Percentiles rank a stretch among this genome's conserved stretches.
phyloP scores from a whole-genome alignment of 805 yeast genomes.

The Wickerhamomyces bovis region DNA sequence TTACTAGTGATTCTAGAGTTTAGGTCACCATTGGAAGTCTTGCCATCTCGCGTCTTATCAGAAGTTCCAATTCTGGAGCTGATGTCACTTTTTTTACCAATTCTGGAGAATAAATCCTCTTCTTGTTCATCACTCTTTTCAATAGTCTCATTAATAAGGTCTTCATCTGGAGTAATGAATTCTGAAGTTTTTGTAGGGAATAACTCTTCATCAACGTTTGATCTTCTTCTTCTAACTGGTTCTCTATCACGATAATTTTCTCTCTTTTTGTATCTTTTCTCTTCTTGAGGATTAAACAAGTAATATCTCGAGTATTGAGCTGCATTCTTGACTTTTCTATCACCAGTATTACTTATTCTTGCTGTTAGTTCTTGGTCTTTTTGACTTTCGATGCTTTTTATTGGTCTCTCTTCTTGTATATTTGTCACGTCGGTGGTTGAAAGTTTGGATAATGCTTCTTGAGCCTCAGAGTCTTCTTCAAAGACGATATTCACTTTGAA shows the following conservation, averaged over 20 bases:
- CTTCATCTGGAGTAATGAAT: background rate
- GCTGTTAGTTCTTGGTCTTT: conserved; percentile 13
- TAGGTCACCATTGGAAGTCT: background rate
- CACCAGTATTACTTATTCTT: conserved; percentile 17
- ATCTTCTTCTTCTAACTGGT: conserved; percentile 9
- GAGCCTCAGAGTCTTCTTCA: conserved; percentile 17
- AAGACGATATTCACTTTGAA: conserved; percentile 20
- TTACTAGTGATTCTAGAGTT: background rate
- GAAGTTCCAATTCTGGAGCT: background rate
- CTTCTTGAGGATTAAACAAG: conserved; percentile 21
- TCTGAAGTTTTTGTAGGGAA: conserved; percentile 14
- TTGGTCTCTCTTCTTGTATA: conserved; percentile 8
- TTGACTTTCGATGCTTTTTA: conserved; percentile 4
- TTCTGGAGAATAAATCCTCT: conserved; percentile 1
- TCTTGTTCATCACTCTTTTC: background rate
- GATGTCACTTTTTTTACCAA: background rate
- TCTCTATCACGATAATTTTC: conserved; percentile 20
- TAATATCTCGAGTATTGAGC: conserved; percentile 23
- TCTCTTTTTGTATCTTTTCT: conserved; percentile 2
- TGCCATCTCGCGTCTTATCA: background rate
- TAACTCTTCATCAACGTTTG: conserved; percentile 14
- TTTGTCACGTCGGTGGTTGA: conserved; percentile 4
- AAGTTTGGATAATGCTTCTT: conserved; percentile 8
- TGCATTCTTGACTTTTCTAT: conserved; percentile 24
- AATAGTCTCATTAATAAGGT: background rate